These are phyloP conservation scores for Coniochaeta hoffmannii DNA, from an alignment of 2,329 filamentous ascomycete genomes.

Conservation along the genomic window DNA sequence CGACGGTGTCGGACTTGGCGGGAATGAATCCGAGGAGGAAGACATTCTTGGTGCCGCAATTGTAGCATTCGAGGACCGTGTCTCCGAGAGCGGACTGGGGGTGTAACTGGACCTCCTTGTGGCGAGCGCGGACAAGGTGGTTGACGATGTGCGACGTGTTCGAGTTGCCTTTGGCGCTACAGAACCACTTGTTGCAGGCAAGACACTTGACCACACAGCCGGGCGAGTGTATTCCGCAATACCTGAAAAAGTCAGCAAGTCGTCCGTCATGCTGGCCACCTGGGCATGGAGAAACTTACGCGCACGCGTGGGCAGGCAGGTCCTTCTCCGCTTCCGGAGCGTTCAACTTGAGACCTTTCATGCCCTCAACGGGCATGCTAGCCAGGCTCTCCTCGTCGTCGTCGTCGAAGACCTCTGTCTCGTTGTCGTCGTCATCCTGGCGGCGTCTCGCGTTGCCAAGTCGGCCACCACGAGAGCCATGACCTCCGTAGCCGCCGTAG, in stretches of 20 bases:
- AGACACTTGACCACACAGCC: slow-evolving; percentile 95
- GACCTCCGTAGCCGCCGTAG: slow-evolving; percentile 58
- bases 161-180: slow-evolving; percentile 91
- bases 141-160: slow-evolving; percentile 98
- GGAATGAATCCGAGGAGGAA: slow-evolving; percentile 97
- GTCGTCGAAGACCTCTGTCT: slow-evolving; percentile 74
- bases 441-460: slow-evolving; percentile 37
- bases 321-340: slow-evolving; percentile 76
- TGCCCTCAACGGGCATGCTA: slow-evolving; percentile 72
- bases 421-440: slow-evolving; percentile 84
- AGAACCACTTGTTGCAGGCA: slow-evolving; percentile 97
- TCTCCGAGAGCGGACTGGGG: slow-evolving; percentile 89
- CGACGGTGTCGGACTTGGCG: slow-evolving; percentile 96
- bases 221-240: slow-evolving; percentile 95
- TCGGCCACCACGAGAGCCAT: slow-evolving; percentile 44
- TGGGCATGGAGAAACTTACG: slow-evolving; percentile 50
- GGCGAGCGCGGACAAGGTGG: slow-evolving; percentile 90
- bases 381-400: slow-evolving; percentile 72
- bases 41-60: slow-evolving; percentile 98
- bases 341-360: slow-evolving; percentile 55
- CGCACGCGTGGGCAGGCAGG: slow-evolving; percentile 89
- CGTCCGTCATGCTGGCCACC: not conserved
- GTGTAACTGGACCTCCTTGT: slow-evolving; percentile 98
- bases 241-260: slow-evolving; percentile 45
- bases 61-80: slow-evolving; percentile 96